Conservation (phyloP, 2,329 filamentous ascomycete genomes). For the Calonectria honghensis region DNA sequence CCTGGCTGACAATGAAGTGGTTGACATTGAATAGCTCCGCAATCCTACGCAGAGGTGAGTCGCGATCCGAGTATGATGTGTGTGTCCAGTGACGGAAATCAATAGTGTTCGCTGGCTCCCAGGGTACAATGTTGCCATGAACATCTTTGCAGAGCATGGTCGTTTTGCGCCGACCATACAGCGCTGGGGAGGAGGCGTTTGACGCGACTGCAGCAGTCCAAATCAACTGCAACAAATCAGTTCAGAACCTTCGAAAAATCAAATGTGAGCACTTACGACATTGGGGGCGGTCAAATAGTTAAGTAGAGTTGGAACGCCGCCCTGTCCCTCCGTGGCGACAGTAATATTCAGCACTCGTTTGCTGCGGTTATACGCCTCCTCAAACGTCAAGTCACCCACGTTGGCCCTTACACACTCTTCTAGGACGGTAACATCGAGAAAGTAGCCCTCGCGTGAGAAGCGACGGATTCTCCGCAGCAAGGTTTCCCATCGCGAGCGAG, state of each 20-base stretch:
- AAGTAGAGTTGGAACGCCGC: slow-evolving; percentile 87
- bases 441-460: slow-evolving; percentile 85
- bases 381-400: slow-evolving; percentile 92
- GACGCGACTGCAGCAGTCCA: slow-evolving; percentile 87
- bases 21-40: slow-evolving; percentile 93
- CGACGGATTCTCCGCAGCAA: slow-evolving; percentile 79
- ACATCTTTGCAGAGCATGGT: slow-evolving; percentile 86
- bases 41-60: slow-evolving; percentile 80
- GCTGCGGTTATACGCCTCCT: slow-evolving; percentile 91
- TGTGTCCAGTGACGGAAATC: slow-evolving; percentile 82
- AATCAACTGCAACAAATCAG: slow-evolving; percentile 74
- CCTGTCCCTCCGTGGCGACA: slow-evolving; percentile 83
- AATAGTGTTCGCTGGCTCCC: slow-evolving; percentile 78
- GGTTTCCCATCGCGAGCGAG: slow-evolving; percentile 72
- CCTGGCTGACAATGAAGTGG: slow-evolving; percentile 96
- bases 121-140: slow-evolving; percentile 82
- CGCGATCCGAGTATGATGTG: slow-evolving; percentile 79
- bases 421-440: slow-evolving; percentile 87
- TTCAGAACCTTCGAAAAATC: background rate
- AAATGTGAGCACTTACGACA: slow-evolving; percentile 77
- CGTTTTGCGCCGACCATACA: slow-evolving; percentile 79
- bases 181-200: slow-evolving; percentile 79
- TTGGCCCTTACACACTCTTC: slow-evolving; percentile 90
- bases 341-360: slow-evolving; percentile 95
- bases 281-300: slow-evolving; percentile 97